Conservation (phyloP, 2,329 filamentous ascomycete genomes). For the Clarireedia hainanense region DNA sequence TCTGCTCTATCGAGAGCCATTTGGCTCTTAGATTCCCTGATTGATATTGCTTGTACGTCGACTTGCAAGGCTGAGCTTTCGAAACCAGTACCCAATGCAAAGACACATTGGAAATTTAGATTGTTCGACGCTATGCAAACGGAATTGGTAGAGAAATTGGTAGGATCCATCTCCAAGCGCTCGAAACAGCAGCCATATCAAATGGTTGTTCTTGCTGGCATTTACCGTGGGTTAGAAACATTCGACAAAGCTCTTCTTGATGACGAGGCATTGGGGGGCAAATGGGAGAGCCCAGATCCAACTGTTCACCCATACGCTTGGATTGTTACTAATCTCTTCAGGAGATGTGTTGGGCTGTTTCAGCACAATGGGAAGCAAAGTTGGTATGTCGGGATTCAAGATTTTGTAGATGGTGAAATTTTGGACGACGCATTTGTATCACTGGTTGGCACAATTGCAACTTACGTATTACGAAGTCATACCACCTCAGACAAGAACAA, state of each 20-base stretch:
- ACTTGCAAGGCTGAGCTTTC: conserved; percentile 11
- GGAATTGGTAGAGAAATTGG: conserved; percentile 15
- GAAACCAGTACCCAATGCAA: neutral
- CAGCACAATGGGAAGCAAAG: conserved; percentile 3
- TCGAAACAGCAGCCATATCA: conserved; percentile 18
- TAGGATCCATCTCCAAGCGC: conserved; percentile 7
- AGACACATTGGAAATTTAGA: conserved; percentile 13
- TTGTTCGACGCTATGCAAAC: conserved; percentile 19
- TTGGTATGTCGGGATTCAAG: conserved; percentile 11
- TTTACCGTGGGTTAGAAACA: conserved; percentile 16
- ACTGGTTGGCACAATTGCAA: conserved; percentile 19
- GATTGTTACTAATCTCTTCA: conserved; percentile 15
- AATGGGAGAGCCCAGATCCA: neutral
- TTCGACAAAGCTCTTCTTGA: conserved; percentile 21
- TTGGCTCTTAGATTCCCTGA: conserved; percentile 16
- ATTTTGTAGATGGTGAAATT: neutral
- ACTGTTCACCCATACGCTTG: conserved; percentile 14
- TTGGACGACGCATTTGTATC: conserved; percentile 4
- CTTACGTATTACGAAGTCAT: conserved; percentile 15
- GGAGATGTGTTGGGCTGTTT: conserved; percentile 8
- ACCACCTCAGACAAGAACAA: conserved; percentile 15
- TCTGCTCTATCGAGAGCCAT: conserved; percentile 12
- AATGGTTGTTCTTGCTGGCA: conserved; percentile 18
- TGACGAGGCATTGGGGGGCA: neutral
- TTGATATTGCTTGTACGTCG: conserved; percentile 18